Evolutionary conservation across 2,329 filamentous ascomycete species (phyloP), one percentile per base, ranked within the genome.

Genomic region (Zymoseptoria tritici): DNA sequence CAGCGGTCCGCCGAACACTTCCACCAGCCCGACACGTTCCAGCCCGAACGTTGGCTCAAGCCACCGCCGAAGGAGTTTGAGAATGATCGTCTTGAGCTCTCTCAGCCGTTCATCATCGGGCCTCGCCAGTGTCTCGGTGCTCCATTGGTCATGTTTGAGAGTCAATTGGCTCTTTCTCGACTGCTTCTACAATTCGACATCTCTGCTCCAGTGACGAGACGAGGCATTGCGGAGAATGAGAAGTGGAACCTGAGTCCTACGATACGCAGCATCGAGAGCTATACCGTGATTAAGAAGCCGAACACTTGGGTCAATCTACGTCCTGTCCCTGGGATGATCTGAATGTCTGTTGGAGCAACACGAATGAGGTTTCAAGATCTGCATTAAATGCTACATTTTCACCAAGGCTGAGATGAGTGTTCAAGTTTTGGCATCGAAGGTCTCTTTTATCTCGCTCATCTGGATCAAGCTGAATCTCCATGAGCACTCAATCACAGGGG

Each of bases 131-230:
- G 55, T 2, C 21, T 60, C 13, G 66, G 66, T 3, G 59, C 63
- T 16, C 53, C 22, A 24, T 4, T 24, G 64, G 46, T 60, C 60
- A 54, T 68, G 65, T 58, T 26, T 68, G 21, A 65, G 65, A 5
- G 61, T 55, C 52, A 57, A 70, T 64, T 66, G 76, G 20, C 74
- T 73, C 0, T 74, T 69, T 56, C 67, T 70, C 46, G 74, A 77
- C 51, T 56, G 19, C 29, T 56, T 20, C 20, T 56, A 49, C n/a
- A 52, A 6, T 50, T 55, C 19, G 52, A 59, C 22, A 24, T 24
- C 22, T 24, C 22, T 24, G 22, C 22, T 24, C 22, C 22, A 24
- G 22, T 24, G 22, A 24, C 22, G 22, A 24, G 22, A 24, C 22
- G 22, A 24, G 22, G 22, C 22, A 24, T 42, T 36, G 36, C 19